Evolutionary conservation across 2,329 filamentous ascomycete genomes (phyloP).

Genomic region (Trichophyton benhamiae): DNA sequence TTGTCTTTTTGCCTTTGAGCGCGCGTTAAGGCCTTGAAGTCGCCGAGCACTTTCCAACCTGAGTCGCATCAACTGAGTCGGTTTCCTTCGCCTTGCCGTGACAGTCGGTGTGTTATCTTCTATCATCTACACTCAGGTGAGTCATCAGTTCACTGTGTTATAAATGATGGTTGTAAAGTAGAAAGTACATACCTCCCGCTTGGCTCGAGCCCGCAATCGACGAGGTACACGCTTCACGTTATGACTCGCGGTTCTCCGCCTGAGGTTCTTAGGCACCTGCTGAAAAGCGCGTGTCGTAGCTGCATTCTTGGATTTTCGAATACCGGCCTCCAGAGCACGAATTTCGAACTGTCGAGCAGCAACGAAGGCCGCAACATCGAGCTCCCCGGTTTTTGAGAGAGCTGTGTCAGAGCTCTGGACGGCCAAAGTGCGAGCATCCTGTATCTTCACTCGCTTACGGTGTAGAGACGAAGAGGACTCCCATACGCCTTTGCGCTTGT

Average conservation of each 20-base stretch:
- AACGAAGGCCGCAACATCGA: conserved; percentile 76
- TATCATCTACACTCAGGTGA: conserved; percentile 48
- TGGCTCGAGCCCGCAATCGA: conserved; percentile 57
- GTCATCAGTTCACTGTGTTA: conserved; percentile 2
- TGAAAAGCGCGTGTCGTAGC: conserved; percentile 70
- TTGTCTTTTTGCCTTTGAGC: conserved; percentile 29
- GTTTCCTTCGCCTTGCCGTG: conserved; percentile 41
- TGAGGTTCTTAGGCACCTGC: conserved; percentile 69
- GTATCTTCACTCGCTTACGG: conserved; percentile 34
- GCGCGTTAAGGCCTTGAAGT: conserved; percentile 48
- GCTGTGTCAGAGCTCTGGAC: conserved; percentile 35
- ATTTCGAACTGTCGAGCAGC: conserved; percentile 83
- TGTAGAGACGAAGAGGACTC: neutral
- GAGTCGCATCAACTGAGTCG: conserved; percentile 34
- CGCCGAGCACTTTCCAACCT: conserved; percentile 65
- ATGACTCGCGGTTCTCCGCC: conserved; percentile 82
- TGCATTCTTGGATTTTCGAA: conserved; percentile 57
- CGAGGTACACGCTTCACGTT: conserved; percentile 84
- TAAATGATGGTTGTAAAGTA: neutral
- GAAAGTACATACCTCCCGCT: conserved; percentile 40
- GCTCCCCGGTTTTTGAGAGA: conserved; percentile 55
- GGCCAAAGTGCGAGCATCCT: conserved; percentile 33
- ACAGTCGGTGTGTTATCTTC: conserved; percentile 86
- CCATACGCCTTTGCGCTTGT: conserved; percentile 1
- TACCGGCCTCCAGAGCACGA: conserved; percentile 66